phyloP scores from a whole-genome alignment of 176 grass and related monocot species.

The Pontederia paniculata region DNA sequence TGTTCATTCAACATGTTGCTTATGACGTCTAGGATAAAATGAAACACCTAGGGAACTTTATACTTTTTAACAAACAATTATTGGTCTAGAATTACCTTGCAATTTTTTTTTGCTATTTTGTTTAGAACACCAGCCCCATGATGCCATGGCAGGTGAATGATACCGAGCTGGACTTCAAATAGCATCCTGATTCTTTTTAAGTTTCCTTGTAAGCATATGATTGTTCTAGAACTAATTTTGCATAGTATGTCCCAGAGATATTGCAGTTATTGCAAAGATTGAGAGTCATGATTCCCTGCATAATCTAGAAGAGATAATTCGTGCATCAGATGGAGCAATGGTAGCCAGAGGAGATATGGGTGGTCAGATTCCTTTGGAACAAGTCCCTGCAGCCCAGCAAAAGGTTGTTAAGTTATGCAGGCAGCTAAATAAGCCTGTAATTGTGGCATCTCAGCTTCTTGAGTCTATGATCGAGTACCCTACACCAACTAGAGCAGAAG shows the following conservation, averaged over 20 bases:
- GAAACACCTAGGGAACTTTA: too few relatives aligned
- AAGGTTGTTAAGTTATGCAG: slow-evolving; percentile 82
- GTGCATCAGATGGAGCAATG: slow-evolving; percentile 81
- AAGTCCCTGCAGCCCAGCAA: slow-evolving; percentile 76
- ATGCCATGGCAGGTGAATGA: too few relatives aligned
- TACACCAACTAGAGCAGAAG: slow-evolving; percentile 81
- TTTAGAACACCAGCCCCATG: too few relatives aligned
- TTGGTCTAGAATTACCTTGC: too few relatives aligned
- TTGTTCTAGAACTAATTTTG: slow-evolving; percentile 9
- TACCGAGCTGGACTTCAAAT: too few relatives aligned
- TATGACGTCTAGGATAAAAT: too few relatives aligned
- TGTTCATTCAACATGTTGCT: too few relatives aligned
- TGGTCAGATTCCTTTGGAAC: slow-evolving; percentile 84
- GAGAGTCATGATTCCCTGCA: slow-evolving; percentile 86
- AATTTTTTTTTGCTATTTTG: too few relatives aligned
- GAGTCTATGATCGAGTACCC: slow-evolving; percentile 96
- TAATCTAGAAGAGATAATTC: slow-evolving; percentile 76
- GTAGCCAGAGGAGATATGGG: slow-evolving; percentile 94
- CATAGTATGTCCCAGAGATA: slow-evolving; percentile 40
- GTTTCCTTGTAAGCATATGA: background rate
- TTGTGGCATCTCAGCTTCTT: slow-evolving; percentile 83
- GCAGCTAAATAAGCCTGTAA: slow-evolving; percentile 95
- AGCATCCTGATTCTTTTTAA: too few relatives aligned
- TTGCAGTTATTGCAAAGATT: slow-evolving; percentile 84
- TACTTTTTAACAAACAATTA: too few relatives aligned